Evolutionary conservation across 805 yeast species (phyloP), one percentile per base, ranked within the genome.

Genomic region (Teunomyces stri): DNA sequence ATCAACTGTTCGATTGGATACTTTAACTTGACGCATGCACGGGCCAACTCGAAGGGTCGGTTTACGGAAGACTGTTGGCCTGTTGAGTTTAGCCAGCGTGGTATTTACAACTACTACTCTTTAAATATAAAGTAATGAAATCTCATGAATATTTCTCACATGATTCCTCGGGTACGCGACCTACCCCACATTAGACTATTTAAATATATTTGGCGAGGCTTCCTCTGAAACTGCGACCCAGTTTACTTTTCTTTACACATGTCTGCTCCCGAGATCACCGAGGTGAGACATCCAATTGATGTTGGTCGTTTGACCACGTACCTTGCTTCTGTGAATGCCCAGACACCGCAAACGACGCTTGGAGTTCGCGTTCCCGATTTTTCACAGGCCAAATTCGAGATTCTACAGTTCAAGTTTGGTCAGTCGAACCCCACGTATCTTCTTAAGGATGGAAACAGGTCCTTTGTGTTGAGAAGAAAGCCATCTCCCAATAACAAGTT

Each of bases 391-490:
- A 49, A 63, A 44, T 62, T 63, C 11, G 52, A 51, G 0, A 58
- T 79, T 37, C 65, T 72, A 49, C 87, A 82, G 60, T 82, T 82
- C 64, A 72, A 72, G 22, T 80, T 76, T 58, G 87, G 87, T 12
- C 87, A 82, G 59, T 77, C 83, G 1, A 82, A 82, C 56, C 87
- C 87, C 10, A 80, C 85, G 1, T 82, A 80, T 56, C 70, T 78
- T 25, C 46, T 81, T 21, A 62, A 58, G 2, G 83, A 79, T 51
- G 50, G 51, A 4, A 57, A 53, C 6, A 62, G 58, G 25, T 63
- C 68, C 35, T 74, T 70, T 45, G 86, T 81, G 2, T 66, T 82
- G 43, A 65, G 87, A 47, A 69, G 81, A 52, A 82, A 82, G 56
- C 87, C 87, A 0, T 69, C 75, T 6, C 61, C 77, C 2, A 78